These are phyloP conservation scores for Aspergillus jensenii DNA, from an alignment of 2,329 filamentous ascomycete species.

Conservation along the genomic window DNA sequence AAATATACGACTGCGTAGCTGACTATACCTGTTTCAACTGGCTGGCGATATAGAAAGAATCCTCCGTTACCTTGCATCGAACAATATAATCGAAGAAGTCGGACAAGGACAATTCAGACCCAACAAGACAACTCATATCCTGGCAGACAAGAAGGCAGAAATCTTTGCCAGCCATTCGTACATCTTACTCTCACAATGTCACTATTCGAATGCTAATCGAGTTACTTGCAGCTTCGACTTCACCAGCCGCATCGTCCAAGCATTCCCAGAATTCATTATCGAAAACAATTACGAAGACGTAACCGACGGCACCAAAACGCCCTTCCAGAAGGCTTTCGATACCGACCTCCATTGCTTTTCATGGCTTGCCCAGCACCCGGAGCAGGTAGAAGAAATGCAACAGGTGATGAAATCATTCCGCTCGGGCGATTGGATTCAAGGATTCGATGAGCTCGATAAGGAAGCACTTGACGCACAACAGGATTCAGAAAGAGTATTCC, in stretches of 20 bases:
- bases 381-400: conserved; percentile 18
- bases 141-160: not conserved
- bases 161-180: not conserved
- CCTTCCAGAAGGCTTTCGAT: conserved; percentile 31
- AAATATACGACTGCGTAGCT: too few relatives aligned
- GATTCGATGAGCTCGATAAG: not conserved
- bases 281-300: conserved; percentile 30
- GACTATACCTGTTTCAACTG: too few relatives aligned
- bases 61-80: not conserved
- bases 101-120: not conserved
- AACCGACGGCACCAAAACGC: conserved; percentile 22
- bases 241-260: conserved; percentile 1
- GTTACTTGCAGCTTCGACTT: not conserved
- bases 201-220: not conserved
- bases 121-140: not conserved
- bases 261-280: conserved; percentile 28
- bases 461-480: not conserved
- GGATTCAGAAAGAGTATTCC: conserved; percentile 23
- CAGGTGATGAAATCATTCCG: conserved; percentile 8
- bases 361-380: conserved; percentile 28
- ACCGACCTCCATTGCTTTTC: conserved; percentile 28
- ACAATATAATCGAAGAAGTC: not conserved
- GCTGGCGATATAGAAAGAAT: not conserved
- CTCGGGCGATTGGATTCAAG: not conserved
- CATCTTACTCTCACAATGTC: not conserved